A percentile compares a stretch with the other conserved stretches of the same genome.
phyloP scores from a whole-genome alignment of 202 grass and related monocot genomes.

The Eragrostis tef region DNA sequence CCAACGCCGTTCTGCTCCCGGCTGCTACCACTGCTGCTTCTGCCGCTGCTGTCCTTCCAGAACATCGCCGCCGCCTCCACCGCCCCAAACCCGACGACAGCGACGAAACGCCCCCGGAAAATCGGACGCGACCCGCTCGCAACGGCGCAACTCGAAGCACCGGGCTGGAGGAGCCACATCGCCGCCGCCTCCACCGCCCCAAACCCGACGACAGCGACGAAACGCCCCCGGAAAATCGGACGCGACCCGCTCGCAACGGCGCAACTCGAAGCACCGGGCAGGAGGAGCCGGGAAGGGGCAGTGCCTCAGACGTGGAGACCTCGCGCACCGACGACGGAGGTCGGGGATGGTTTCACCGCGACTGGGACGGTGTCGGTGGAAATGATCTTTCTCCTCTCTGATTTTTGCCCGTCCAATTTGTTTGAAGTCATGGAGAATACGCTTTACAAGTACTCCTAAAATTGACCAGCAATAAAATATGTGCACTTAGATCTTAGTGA shows the following conservation, averaged over 20 bases:
- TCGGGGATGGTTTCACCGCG: neutral
- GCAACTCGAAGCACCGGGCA: neutral
- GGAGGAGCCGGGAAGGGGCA: neutral
- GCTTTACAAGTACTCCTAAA: constrained; percentile 1
- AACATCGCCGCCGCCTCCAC: constrained; percentile 45
- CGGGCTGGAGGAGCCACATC: constrained; percentile 43
- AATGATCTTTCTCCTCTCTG: constrained; percentile 21
- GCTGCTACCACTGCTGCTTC: constrained; percentile 48
- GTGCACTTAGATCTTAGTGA: neutral
- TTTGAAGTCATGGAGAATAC: constrained; percentile 12
- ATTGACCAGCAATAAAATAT: constrained; percentile 46
- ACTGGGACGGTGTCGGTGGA: constrained; percentile 7
- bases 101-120: neutral
- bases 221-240: neutral
- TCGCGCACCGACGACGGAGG: constrained; percentile 19
- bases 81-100: neutral
- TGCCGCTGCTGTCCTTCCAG: constrained; percentile 58
- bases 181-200: neutral
- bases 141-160: constrained; percentile 11
- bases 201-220: neutral
- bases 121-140: neutral
- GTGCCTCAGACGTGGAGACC: constrained; percentile 29
- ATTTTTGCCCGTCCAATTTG: neutral
- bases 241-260: neutral
- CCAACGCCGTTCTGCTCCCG: constrained; percentile 65